Base-by-base conservation (phyloP, 2,329 filamentous ascomycete genomes). In the Zymoseptoria ardabiliae region DNA sequence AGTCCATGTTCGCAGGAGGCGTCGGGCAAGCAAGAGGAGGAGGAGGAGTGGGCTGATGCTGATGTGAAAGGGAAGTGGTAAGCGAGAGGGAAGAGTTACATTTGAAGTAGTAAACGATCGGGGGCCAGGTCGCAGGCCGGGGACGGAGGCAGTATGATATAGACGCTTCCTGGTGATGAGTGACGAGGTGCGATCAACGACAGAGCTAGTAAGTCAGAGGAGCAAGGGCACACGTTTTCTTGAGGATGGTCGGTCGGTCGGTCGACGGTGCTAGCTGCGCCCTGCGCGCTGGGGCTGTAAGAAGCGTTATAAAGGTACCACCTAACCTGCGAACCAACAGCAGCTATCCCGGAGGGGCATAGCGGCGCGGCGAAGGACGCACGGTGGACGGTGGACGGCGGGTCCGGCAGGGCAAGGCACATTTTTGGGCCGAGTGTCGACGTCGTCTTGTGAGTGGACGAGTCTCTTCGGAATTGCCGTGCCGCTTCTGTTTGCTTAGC, bases 1-100 rank as follows among this genome's bases (percentile, higher is more conserved):
- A 72, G 69, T 70, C 66, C 70, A 72, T 72, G 66, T 58, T 65
- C 58, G 60, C 51, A 56, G 59, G 54, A 58, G 59, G 55, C 51
- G 55, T 58, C 49, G 49, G 56, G n/a, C n/a, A n/a, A 55, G 61
- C 57, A 63, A 63, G 59, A 58, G 57, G 63, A 58, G 57, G 59
- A 58, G 57, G 63, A 58, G 57, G 65, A 61, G 65, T 60, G 59
- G 63, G 64, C 60, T 60, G 58, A 63, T 58, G 64, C 60, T 60
- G 58, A 63, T 58, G 58, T 62, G 59, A 57, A 48, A 53, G 56
- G 58, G 60, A 57, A 58, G 61, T 61, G 59, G 53, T 61, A 62
- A 56, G 3, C 35, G 35, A 45, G 35, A 17, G 35, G 35, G 35
- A 45, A 45, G 35, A 45, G 35, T 45, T 45, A 45, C 35, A 45